Conservation (phyloP, 139 green algal genomes). For the Closterium sp. region DNA sequence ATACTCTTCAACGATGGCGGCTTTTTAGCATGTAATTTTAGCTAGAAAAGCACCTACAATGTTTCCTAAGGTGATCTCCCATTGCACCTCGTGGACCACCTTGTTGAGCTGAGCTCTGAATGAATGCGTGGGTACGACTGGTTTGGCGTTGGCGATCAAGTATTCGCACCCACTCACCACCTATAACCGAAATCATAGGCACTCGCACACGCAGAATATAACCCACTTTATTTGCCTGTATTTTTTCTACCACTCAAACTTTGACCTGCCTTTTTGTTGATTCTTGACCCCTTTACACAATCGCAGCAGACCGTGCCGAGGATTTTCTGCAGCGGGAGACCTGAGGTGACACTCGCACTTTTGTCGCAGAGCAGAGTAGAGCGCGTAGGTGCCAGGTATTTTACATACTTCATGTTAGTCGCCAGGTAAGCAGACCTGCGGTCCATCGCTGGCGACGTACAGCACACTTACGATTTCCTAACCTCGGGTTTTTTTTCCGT, state of each 20-base stretch:
- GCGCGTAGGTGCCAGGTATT: too few species aligned
- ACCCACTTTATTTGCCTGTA: background rate
- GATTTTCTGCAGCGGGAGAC: background rate
- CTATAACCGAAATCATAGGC: background rate
- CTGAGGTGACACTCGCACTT: background rate
- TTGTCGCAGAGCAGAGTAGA: background rate
- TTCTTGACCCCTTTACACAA: too few species aligned
- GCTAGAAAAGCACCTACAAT: too few species aligned
- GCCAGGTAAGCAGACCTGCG: background rate
- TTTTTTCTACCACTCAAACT: too few species aligned
- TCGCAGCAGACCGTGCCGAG: background rate
- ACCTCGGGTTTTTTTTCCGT: background rate
- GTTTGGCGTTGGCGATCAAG: background rate
- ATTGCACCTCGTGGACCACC: too few species aligned
- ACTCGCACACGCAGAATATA: too few species aligned
- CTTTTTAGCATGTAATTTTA: too few species aligned
- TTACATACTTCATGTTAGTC: background rate
- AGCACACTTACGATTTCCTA: background rate
- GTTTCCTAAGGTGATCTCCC: too few species aligned
- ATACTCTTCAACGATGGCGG: too few species aligned
- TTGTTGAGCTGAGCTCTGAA: too few species aligned
- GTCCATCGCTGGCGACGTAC: background rate
- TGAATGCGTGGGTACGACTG: too few species aligned
- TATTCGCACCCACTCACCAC: background rate
- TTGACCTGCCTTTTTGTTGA: too few species aligned